Base-by-base conservation (phyloP, 345 rosid genomes). In the Eucalyptus curtisii region DNA sequence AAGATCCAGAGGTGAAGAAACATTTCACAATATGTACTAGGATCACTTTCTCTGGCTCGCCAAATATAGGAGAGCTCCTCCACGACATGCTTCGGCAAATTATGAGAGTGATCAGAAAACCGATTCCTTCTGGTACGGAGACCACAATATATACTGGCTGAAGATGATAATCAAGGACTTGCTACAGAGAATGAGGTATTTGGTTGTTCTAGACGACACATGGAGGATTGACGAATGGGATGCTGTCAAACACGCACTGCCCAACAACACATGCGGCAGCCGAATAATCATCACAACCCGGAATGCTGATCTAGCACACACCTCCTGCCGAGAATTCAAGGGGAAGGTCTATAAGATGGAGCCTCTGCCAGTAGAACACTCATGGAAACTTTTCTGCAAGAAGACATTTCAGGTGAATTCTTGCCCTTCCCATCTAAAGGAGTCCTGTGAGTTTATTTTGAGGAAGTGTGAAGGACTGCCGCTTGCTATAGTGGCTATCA, bases 401-500 rank as follows among this genome's bases (percentile, higher is more conserved):
- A 93, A 92, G 90, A 92, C 92, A 14, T 92, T 92, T 57, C 90
- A 81, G 12, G 89, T 89, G 40, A 89, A 87, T 76, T n/a, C 89
- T 6, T 93, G 93, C 80, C 94, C 94, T 45, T 42, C 90, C 27
- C 82, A 92, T 59, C 81, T 93, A 31, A 90, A 90, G 86, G 90
- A 90, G n/a, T 71, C 88, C 7, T 92, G 92, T 30, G 50, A n/a
- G 45, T 76, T 48, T 3, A 92, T 93, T 82, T 86, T 92, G 48
- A 87, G 87, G 47, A 93, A 90, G 37, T 93, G 95, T 44, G 93
- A 86, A 45, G 95, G 94, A 30, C 57, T 93, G 19, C 94, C 93
- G 5, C 92, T 93, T 44, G 94, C 95, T 33, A 92, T 93, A 16
- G 93, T 92, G 81, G 95, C 94, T 6, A 91, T 93, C 64, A 88